Base-by-base conservation (phyloP, 768 basidiomycete species). In the Mycena crocata region DNA sequence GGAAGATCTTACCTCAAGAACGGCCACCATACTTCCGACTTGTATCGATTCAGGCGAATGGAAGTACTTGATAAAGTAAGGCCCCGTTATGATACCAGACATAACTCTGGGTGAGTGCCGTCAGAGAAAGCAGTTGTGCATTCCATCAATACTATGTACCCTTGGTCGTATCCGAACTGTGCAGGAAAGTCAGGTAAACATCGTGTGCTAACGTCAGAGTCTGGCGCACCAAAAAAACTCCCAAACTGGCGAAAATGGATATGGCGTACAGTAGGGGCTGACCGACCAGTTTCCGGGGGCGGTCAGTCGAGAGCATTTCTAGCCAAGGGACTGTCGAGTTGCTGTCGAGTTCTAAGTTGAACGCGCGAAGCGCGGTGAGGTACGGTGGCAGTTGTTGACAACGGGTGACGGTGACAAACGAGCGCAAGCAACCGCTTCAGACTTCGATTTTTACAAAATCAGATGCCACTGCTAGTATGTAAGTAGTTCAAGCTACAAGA, bases 41-140 rank as follows among this genome's bases (percentile, higher is more conserved):
- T 91, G 86, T 56, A 93, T 79, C 0, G 91, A 83, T 21, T 86
- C 86, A n/a, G 94, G 95, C 28, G 89, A 85, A 64, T 92, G 81
- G 82, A 98, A 96, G 79, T 87, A 96, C 61, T 89, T 87, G 71
- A 84, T 87, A 78, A 94, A 94, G 77, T 94, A 87, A 23, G 91
- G 92, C 0, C 92, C 92, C 23, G 91, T 97, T 77, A 98, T 96
- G 68, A 97, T 89, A n/a, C 95, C 95, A 65, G 90, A 91, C 90
- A 94, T 94, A 75, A 94, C 93, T 63, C 93, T 93, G 73, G 31
- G 26, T 26, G 48, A 60, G 49, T 57, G 34, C 49, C 39, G 46
- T 15, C 70, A 71, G 66, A 76, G 8, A 42, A 17, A 9, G 24
- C 13, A n/a, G 5, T 12, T 23, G 31, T 3, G 19, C 12, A 50